These are phyloP conservation scores for Lactifluus hygrophoroides DNA, from an alignment of 768 basidiomycete genomes.

Conservation along the genomic window DNA sequence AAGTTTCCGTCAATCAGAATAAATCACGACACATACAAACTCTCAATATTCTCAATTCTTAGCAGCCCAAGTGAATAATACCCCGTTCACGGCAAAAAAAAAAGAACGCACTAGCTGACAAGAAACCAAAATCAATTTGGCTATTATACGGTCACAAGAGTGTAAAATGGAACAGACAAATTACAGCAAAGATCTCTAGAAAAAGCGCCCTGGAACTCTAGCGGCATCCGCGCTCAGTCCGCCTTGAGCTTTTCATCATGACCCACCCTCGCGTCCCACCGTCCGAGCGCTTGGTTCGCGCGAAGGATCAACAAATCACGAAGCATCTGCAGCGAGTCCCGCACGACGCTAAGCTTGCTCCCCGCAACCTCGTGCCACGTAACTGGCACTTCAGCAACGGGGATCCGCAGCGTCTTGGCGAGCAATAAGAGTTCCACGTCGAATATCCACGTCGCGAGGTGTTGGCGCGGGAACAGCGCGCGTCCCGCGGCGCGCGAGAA, in stretches of 20 bases:
- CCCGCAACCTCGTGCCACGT: slow-evolving; percentile 92
- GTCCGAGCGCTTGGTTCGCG: slow-evolving; percentile 68
- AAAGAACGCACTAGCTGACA: no score
- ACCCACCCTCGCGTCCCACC: slow-evolving; percentile 58
- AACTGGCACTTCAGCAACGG: slow-evolving; percentile 79
- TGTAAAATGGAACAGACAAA: not conserved
- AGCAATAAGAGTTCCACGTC: slow-evolving; percentile 89
- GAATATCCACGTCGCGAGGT: slow-evolving; percentile 90
- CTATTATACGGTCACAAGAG: no score
- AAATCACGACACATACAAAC: no score
- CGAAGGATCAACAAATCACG: slow-evolving; percentile 77
- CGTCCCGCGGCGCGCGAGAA: slow-evolving; percentile 78
- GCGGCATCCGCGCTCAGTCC: slow-evolving; percentile 2
- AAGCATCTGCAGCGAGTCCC: slow-evolving; percentile 84
- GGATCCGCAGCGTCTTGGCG: slow-evolving; percentile 69
- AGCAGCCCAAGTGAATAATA: no score
- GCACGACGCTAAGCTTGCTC: slow-evolving; percentile 82
- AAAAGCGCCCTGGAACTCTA: not conserved
- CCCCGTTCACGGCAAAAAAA: no score
- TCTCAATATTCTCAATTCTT: no score
- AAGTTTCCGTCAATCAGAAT: no score
- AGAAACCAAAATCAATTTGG: no score
- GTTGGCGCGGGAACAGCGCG: slow-evolving; percentile 78
- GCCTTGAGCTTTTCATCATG: slow-evolving; percentile 4
- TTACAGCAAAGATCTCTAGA: not conserved